Conservation (phyloP, 169 alveolate genomes). For the Cryptosporidium baileyi region DNA sequence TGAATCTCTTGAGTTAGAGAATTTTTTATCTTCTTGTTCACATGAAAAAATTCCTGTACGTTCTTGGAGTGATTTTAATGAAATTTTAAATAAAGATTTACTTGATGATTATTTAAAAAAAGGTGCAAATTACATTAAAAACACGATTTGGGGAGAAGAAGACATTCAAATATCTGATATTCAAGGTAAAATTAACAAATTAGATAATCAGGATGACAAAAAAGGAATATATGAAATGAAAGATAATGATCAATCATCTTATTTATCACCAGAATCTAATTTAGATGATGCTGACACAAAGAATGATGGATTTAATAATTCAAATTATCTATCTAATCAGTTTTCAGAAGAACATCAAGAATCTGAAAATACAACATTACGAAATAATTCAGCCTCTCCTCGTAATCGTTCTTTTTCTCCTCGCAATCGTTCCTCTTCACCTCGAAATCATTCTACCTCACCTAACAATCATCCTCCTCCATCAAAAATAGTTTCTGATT, state of each 20-base stretch:
- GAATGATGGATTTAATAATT: not conserved
- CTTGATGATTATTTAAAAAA: constrained; percentile 8
- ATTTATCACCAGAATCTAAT: not conserved
- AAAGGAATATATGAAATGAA: not conserved
- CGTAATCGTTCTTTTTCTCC: too few relatives aligned
- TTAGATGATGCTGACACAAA: not conserved
- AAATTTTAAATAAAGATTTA: constrained; percentile 20
- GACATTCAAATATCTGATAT: not conserved
- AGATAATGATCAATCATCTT: not conserved
- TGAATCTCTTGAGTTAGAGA: constrained; percentile 10
- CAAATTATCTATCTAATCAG: not conserved
- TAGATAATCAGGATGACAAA: not conserved
- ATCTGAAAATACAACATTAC: too few relatives aligned
- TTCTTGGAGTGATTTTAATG: constrained; percentile 28
- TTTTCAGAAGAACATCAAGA: too few relatives aligned
- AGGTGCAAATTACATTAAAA: constrained; percentile 22
- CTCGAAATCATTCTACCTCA: too few relatives aligned
- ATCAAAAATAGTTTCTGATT: not conserved
- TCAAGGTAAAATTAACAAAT: not conserved
- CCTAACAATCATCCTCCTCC: too few relatives aligned
- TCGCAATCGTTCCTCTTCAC: too few relatives aligned
- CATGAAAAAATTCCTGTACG: not conserved
- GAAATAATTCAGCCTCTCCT: too few relatives aligned
- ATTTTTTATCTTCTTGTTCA: not conserved
- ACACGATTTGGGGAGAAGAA: constrained; percentile 36